These are phyloP conservation scores for Stylonectria norvegica DNA, from an alignment of 2,329 filamentous ascomycete genomes.

Conservation along the genomic window DNA sequence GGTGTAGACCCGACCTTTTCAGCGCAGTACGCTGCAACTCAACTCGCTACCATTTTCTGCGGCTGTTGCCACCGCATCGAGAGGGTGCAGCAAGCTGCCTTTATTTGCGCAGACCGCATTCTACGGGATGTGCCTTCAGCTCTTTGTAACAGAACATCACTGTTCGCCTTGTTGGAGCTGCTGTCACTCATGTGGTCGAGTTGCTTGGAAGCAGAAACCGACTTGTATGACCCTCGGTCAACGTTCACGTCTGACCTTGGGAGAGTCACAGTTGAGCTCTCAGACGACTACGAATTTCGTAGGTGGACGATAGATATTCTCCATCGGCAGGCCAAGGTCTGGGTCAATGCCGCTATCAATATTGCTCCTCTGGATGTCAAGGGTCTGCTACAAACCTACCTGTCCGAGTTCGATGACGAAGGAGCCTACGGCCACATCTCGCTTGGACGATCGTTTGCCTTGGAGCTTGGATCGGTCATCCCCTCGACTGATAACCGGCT, in stretches of 20 bases:
- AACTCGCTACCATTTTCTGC: constrained; percentile 81
- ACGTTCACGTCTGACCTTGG: constrained; percentile 74
- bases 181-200: constrained; percentile 93
- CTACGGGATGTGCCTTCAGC: constrained; percentile 82
- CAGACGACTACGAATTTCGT: constrained; percentile 84
- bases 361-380: constrained; percentile 92
- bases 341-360: constrained; percentile 78
- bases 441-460: constrained; percentile 86
- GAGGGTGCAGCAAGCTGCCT: constrained; percentile 84
- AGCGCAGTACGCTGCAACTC: constrained; percentile 84
- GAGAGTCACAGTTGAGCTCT: constrained; percentile 81
- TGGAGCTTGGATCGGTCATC: constrained; percentile 86
- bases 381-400: constrained; percentile 89
- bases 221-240: constrained; percentile 85
- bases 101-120: constrained; percentile 78
- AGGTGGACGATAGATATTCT: constrained; percentile 75
- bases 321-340: constrained; percentile 70
- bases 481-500: constrained; percentile 83
- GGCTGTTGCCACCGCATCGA: constrained; percentile 92
- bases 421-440: constrained; percentile 88
- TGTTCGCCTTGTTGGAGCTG: constrained; percentile 90
- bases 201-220: constrained; percentile 89
- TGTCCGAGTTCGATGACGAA: constrained; percentile 92
- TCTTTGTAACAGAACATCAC: constrained; percentile 81
- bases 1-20: constrained; percentile 75